phyloP scores from a whole-genome alignment of 208 protist genomes.

The Wallacemonas sp. region DNA sequence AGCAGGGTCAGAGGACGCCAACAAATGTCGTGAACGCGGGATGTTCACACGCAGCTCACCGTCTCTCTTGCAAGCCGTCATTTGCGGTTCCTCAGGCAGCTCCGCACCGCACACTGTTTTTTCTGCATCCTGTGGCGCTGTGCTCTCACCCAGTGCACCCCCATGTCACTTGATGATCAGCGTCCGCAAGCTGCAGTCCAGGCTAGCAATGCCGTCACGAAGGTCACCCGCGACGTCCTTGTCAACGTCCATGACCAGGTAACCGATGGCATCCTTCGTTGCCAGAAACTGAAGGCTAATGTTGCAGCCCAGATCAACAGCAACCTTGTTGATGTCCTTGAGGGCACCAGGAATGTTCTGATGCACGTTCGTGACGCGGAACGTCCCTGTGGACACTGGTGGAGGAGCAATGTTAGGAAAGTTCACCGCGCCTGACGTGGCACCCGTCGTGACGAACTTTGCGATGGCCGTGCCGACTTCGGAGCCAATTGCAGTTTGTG shows the following conservation, averaged over 20 bases:
- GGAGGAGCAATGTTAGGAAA: slow-evolving; percentile 88
- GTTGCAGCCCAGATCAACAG: slow-evolving; percentile 83
- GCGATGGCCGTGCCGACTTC: slow-evolving; percentile 89
- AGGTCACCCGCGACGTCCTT: slow-evolving; percentile 53
- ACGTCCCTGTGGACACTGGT: slow-evolving; percentile 26
- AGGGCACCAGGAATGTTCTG: slow-evolving; percentile 92
- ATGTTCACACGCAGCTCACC: too few relatives aligned
- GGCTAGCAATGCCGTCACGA: slow-evolving; percentile 40
- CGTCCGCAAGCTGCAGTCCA: slow-evolving; percentile 56
- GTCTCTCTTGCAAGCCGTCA: too few relatives aligned
- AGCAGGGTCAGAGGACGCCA: too few relatives aligned
- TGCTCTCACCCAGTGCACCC: too few relatives aligned
- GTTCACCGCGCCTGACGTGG: slow-evolving; percentile 89
- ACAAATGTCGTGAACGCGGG: too few relatives aligned
- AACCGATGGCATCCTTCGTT: slow-evolving; percentile 74
- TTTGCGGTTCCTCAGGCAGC: too few relatives aligned
- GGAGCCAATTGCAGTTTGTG: slow-evolving; percentile 88
- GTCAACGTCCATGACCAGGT: slow-evolving; percentile 79
- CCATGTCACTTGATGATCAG: slow-evolving; percentile 52
- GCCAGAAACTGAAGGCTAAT: slow-evolving; percentile 79
- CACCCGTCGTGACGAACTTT: slow-evolving; percentile 81
- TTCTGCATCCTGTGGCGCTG: too few relatives aligned
- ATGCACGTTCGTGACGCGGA: slow-evolving; percentile 92
- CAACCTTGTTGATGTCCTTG: slow-evolving; percentile 86
- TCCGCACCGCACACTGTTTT: too few relatives aligned